Conservation (phyloP, 805 yeast genomes). For the Metschnikowia similis region DNA sequence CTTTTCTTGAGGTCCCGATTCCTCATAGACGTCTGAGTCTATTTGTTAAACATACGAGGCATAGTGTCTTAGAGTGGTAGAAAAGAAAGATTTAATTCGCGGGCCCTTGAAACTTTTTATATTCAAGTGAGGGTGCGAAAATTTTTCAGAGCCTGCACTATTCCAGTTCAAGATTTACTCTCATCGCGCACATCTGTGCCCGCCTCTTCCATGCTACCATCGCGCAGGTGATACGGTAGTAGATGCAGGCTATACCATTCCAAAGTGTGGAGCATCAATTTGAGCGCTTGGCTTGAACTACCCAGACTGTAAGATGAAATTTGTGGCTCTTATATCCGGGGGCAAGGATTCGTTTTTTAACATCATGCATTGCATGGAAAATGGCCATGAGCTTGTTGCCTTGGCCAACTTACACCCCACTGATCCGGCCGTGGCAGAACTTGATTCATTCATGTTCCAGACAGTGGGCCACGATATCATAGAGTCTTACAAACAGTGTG, state of each 20-base stretch:
- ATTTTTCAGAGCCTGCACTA: conserved; percentile 7
- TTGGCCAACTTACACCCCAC: conserved; percentile 80
- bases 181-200: not conserved
- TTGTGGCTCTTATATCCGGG: conserved; percentile 88
- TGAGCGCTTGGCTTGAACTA: not conserved
- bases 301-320: conserved; percentile 57
- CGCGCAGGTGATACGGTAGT: not conserved
- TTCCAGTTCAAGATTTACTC: conserved; percentile 1
- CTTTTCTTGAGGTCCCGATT: conserved; percentile 62
- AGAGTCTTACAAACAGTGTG: conserved; percentile 58
- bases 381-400: conserved; percentile 84
- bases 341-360: conserved; percentile 96
- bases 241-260: not conserved
- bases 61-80: conserved; percentile 37
- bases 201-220: not conserved
- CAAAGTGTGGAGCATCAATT: not conserved
- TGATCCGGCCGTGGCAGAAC: conserved; percentile 43
- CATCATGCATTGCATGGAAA: conserved; percentile 75
- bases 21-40: conserved; percentile 38
- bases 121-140: conserved; percentile 4
- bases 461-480: conserved; percentile 90
- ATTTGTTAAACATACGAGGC: conserved; percentile 54
- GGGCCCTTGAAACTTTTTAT: conserved; percentile 2
- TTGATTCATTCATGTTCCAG: conserved; percentile 96
- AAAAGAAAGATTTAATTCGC: conserved; percentile 2